These are phyloP conservation scores for Sphagnum contortum DNA, from an alignment of 225 moss, liverwort and hornwort species.

Conservation along the genomic window DNA sequence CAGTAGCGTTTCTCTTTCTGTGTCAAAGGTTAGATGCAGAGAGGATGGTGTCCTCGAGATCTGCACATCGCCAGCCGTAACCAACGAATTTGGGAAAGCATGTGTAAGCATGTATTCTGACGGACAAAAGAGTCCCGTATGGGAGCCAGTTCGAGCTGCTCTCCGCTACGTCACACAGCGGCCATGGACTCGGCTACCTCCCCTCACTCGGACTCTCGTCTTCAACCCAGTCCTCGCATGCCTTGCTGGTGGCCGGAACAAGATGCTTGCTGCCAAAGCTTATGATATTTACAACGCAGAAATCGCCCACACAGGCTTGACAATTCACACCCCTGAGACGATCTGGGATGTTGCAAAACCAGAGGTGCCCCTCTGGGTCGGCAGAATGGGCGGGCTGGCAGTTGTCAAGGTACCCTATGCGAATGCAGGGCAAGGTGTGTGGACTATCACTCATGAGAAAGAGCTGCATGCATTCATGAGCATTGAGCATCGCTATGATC, in stretches of 20 bases:
- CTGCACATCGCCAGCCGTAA: constrained; percentile 10
- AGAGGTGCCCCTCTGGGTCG: constrained; percentile 32
- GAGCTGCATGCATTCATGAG: constrained; percentile 36
- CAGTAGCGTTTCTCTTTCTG: too few species aligned
- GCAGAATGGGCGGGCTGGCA: constrained; percentile 34
- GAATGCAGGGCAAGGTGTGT: constrained; percentile 34
- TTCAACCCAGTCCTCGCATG: constrained; percentile 33
- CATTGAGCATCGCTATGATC: constrained; percentile 31
- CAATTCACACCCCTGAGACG: constrained; percentile 32
- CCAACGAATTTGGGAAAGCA: constrained; percentile 3
- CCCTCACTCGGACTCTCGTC: constrained; percentile 27
- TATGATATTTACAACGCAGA: constrained; percentile 28
- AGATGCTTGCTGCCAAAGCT: constrained; percentile 39
- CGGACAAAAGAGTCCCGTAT: constrained; percentile 5
- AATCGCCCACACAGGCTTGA: constrained; percentile 24
- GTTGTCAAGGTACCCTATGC: constrained; percentile 40
- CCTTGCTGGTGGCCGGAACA: constrained; percentile 29
- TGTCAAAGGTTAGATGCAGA: constrained; percentile 24
- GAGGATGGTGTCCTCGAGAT: constrained; percentile 32
- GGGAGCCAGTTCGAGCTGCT: constrained; percentile 29
- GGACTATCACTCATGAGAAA: constrained; percentile 35
- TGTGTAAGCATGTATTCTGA: neutral
- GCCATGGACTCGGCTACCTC: constrained; percentile 30
- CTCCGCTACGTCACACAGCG: constrained; percentile 30
- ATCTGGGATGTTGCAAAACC: constrained; percentile 39